phyloP scores from a whole-genome alignment of 2,329 filamentous ascomycete genomes.

The Talaromyces islandicus region DNA sequence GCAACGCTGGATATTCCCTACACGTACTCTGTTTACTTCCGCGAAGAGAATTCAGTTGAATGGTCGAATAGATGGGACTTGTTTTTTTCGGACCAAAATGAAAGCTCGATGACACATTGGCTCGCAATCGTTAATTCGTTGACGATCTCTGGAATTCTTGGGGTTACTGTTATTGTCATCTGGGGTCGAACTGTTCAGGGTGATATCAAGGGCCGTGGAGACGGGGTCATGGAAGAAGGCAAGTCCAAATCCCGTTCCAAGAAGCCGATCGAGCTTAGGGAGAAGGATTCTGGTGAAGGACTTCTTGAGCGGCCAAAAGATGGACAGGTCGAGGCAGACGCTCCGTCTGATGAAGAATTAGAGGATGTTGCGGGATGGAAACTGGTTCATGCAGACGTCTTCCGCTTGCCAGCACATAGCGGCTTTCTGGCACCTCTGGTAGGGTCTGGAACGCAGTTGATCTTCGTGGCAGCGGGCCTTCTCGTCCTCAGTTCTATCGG shows the following conservation, averaged over 20 bases:
- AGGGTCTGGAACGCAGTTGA: slow-evolving; percentile 78
- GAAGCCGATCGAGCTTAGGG: slow-evolving; percentile 39
- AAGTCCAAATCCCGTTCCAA: slow-evolving; percentile 50
- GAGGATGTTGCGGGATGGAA: slow-evolving; percentile 89
- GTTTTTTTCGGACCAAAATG: slow-evolving; percentile 83
- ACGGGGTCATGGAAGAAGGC: slow-evolving; percentile 60
- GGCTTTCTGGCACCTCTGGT: slow-evolving; percentile 72
- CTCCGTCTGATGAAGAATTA: slow-evolving; percentile 63
- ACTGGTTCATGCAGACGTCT: slow-evolving; percentile 80
- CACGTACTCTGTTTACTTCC: slow-evolving; percentile 85
- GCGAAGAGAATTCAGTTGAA: slow-evolving; percentile 71
- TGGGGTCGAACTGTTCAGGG: slow-evolving; percentile 70
- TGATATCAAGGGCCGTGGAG: slow-evolving; percentile 70
- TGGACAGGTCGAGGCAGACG: slow-evolving; percentile 47
- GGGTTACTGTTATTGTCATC: slow-evolving; percentile 74
- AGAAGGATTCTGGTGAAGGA: slow-evolving; percentile 44
- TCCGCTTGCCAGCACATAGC: slow-evolving; percentile 65
- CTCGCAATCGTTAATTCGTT: slow-evolving; percentile 82
- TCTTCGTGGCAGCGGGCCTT: slow-evolving; percentile 73
- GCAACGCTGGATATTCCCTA: slow-evolving; percentile 70
- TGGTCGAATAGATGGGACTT: slow-evolving; percentile 84
- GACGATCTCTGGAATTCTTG: slow-evolving; percentile 73
- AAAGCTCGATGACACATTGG: slow-evolving; percentile 78
- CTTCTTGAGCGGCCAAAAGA: slow-evolving; percentile 57
- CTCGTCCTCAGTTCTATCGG: slow-evolving; percentile 69